Evolutionary conservation across 306 rosid genomes (phyloP).

Genomic region (Cucurbita argyrosperma): DNA sequence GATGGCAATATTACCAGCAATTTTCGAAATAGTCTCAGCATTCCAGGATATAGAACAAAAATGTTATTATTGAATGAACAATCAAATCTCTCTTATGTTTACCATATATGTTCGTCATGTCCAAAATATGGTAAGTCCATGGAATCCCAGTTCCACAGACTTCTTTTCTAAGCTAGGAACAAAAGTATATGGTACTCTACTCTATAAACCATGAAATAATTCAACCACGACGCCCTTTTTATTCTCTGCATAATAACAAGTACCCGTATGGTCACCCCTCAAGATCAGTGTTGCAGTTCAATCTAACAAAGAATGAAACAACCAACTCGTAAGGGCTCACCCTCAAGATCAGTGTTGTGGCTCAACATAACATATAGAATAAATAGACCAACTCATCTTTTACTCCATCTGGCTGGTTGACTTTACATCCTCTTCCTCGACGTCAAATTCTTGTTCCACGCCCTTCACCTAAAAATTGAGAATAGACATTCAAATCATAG

Average conservation of each 20-base stretch:
- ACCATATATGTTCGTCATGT: background rate
- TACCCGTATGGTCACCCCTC: background rate
- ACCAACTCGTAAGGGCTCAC: background rate
- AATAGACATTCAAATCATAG: background rate
- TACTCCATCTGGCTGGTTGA: constrained; percentile 40
- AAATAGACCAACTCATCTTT: background rate
- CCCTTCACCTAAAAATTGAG: constrained; percentile 57
- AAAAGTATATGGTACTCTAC: background rate
- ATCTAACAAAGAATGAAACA: background rate
- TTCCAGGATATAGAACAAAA: background rate
- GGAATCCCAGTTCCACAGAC: background rate
- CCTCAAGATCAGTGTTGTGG: background rate
- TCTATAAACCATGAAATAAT: background rate
- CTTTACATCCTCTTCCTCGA: constrained; percentile 48
- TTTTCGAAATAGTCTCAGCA: background rate
- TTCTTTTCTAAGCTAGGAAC: background rate
- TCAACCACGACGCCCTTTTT: background rate
- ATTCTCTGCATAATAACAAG: background rate
- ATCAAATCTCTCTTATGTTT: background rate
- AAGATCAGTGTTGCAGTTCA: background rate
- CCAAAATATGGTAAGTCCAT: background rate
- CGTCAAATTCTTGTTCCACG: constrained; percentile 78
- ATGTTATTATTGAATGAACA: background rate
- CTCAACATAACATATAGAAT: background rate
- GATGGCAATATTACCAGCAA: background rate